Percentiles rank a stretch among this genome's conserved stretches.
Evolutionary conservation across 2,329 filamentous ascomycete genomes (phyloP).

Genomic region (Bisporella sp.): DNA sequence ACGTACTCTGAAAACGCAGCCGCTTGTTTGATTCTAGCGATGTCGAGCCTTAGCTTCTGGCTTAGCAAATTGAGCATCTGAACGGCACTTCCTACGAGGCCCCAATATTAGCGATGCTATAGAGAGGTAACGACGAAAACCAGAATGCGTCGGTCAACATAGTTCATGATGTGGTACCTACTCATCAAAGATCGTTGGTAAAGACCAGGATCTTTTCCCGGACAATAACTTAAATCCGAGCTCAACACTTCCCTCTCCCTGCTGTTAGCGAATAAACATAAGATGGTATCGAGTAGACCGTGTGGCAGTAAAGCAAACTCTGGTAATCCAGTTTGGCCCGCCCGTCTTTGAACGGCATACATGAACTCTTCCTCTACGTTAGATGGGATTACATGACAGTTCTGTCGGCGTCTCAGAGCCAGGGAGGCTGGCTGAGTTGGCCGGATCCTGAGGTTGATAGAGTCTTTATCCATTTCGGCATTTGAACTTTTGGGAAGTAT

Average conservation of each 20-base stretch:
- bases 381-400: constrained; percentile 9
- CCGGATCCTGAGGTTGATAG: constrained; percentile 21
- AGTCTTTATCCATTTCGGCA: constrained; percentile 27
- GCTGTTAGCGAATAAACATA: constrained; percentile 21
- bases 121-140: too few species aligned
- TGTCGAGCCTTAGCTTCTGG: too few species aligned
- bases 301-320: constrained; percentile 15
- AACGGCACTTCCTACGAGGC: too few species aligned
- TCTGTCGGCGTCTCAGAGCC: constrained; percentile 16
- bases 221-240: too few species aligned
- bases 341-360: constrained; percentile 12
- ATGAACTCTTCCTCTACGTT: constrained; percentile 20
- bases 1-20: too few species aligned
- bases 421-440: constrained; percentile 8
- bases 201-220: too few species aligned
- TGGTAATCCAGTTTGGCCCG: not conserved
- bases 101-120: too few species aligned
- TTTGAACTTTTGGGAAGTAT: constrained; percentile 37
- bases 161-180: too few species aligned
- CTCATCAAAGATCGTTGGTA: too few species aligned
- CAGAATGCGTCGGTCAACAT: too few species aligned
- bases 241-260: not conserved
- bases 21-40: too few species aligned
- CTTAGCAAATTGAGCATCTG: too few species aligned
- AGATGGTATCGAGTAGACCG: constrained; percentile 21